Percentiles rank a stretch among this genome's conserved stretches.
Conservation (phyloP, 441 rosid species). For the Manihot esculenta region DNA sequence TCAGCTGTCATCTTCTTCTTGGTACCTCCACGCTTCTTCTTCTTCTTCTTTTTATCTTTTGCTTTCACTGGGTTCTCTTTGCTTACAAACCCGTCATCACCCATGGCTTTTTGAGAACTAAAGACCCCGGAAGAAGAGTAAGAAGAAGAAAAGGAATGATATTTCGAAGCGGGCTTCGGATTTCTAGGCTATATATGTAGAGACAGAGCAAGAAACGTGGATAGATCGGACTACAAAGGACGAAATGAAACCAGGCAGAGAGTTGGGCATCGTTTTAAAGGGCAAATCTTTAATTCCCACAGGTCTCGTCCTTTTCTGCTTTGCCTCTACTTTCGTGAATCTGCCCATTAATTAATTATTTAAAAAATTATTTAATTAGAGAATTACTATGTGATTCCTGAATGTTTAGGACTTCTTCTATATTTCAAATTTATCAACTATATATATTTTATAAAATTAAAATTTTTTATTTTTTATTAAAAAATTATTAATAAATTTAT, state of each 20-base stretch:
- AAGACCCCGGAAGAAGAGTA: not conserved
- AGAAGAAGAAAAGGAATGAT: not conserved
- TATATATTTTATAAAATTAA: too few relatives aligned
- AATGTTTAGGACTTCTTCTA: too few relatives aligned
- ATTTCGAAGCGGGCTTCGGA: not conserved
- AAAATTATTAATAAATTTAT: too few relatives aligned
- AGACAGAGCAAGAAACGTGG: not conserved
- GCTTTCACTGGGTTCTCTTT: slow-evolving; percentile 25
- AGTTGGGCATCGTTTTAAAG: not conserved
- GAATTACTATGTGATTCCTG: too few relatives aligned
- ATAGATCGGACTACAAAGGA: not conserved
- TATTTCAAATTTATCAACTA: too few relatives aligned
- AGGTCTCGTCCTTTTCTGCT: too few relatives aligned
- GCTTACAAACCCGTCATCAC: not conserved
- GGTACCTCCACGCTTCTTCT: slow-evolving; percentile 70
- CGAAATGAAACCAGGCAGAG: not conserved
- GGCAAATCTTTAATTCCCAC: not conserved
- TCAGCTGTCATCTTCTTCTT: slow-evolving; percentile 71
- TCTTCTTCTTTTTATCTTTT: slow-evolving; percentile 50
- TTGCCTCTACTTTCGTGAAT: too few relatives aligned
- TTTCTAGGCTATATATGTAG: not conserved
- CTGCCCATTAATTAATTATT: too few relatives aligned
- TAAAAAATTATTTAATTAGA: too few relatives aligned
- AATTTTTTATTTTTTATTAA: too few relatives aligned
- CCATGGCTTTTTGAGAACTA: slow-evolving; percentile 5